Evolutionary conservation across 371 early-diverging fungal species (phyloP), one percentile per base, ranked within the genome.

Genomic region (Apophysomyces sp.): DNA sequence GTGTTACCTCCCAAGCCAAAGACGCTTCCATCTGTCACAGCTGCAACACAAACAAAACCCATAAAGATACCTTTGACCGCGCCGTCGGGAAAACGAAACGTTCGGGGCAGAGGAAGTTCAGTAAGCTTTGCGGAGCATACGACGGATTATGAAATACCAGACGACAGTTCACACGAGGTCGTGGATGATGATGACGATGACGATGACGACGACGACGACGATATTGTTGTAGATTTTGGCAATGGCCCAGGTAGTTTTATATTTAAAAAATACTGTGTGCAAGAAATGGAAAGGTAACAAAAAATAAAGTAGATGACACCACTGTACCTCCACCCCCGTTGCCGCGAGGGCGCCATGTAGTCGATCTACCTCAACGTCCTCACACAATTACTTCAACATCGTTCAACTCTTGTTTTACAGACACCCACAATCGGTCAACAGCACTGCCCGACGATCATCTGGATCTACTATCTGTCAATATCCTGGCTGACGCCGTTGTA

Each of bases 191-290:
- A 73, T 11, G 60, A 73, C 7, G 68, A 66, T 9, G 71, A 73
- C 15, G 81, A 76, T 27, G 74, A 66, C 11, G 80, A 73, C 28
- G 82, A 84, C 13, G 77, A 80, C 6, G 81, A 81, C 7, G 74
- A 74, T 49, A 63, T 72, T 15, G 54, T 66, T 6, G 53, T 69
- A 21, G 69, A 72, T 36, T 69, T 69, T 41, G 60, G 41, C 34
- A 66, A 55, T 39, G 41, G 49, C 26, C 34, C 53, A 30, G 39
- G 62, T 56, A 62, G 24, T 34, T 34, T 13, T 34, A 34, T 8
- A 34, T 34, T 34, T 8, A 34, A 34, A 34, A 34, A 34, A 34
- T 34, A 13, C n/a, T 16, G n/a, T 41, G 11, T 11, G 41, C 41
- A 44, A 44, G 11, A 44, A 34, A 34, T 34, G 34, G 34, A 34